Base-by-base conservation (phyloP, 495 filamentous ascomycete species). In the Penicillium crystallinum region DNA sequence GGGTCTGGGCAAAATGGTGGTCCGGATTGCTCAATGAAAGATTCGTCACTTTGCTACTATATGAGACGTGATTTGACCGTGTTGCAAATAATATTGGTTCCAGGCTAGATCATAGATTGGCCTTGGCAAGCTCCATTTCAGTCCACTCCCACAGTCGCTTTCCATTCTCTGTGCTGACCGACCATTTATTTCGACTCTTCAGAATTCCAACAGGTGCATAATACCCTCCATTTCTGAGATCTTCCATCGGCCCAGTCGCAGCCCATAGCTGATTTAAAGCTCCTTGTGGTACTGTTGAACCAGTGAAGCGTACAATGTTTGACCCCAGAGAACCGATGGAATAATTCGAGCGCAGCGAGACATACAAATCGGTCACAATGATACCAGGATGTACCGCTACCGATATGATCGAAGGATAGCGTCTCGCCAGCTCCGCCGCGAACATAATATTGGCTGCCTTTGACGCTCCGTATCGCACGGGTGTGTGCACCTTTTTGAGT, bases 401-500 rank as follows among this genome's bases (percentile, higher is more conserved):
- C 11, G 70, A 66, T 6, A 66, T 78, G 37, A 81, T 68, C 0
- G 54, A 57, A 7, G 72, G 61, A 39, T 82, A 71, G 0, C 74
- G 70, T 14, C 69, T 62, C 4, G 64, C 61, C 1, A 86, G 70
- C 21, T 70, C 76, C 1, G 76, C 62, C 4, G 80, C 62, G 48
- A 75, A 82, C n/a, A 85, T 69, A 42, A 84, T 74, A 62, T 81
- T 82, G 10, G 80, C 80, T 12, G 70, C 75, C 65, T 86, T 85
- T 6, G 74, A 73, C 38, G 80, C 77, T 12, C 75, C 79, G 59
- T 86, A 85, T 9, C 73, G 65, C 2, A 49, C 57, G 54, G 68
- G 77, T n/a, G 65, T 66, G 46, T 62, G 66, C 59, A 77, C 79
- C 5, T 62, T 62, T 12, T 62, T 67, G 9, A 64, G 52, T 15